Evolutionary conservation across 306 rosid species (phyloP).

Genomic region (Trichosanthes truncata): DNA sequence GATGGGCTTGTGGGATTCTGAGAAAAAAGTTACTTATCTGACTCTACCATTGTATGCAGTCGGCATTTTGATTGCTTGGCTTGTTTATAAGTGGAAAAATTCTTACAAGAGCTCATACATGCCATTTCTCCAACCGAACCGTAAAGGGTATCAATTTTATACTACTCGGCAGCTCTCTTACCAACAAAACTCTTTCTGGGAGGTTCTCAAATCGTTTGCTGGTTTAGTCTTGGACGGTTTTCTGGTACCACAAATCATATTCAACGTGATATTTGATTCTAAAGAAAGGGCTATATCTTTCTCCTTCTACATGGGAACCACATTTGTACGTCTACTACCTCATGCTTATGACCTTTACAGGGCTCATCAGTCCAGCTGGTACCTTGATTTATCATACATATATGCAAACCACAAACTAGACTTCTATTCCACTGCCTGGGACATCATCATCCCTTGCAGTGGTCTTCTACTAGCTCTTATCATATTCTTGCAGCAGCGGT

Average conservation of each 20-base stretch:
- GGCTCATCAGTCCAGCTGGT: slow-evolving; percentile 44
- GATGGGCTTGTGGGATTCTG: slow-evolving; percentile 46
- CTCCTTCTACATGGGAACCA: slow-evolving; percentile 55
- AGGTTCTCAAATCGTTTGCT: slow-evolving; percentile 51
- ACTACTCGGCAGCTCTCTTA: slow-evolving; percentile 10
- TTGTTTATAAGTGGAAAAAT: slow-evolving; percentile 33
- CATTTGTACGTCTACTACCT: slow-evolving; percentile 62
- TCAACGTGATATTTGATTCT: slow-evolving; percentile 40
- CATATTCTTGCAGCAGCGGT: slow-evolving; percentile 69
- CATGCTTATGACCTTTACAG: slow-evolving; percentile 88
- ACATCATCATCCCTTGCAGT: slow-evolving; percentile 49
- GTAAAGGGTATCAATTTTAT: slow-evolving; percentile 11
- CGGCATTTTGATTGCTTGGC: slow-evolving; percentile 52
- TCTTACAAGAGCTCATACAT: slow-evolving; percentile 16
- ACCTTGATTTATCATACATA: slow-evolving; percentile 49
- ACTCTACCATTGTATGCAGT: slow-evolving; percentile 52
- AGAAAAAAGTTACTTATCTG: slow-evolving; percentile 43
- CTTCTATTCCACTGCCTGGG: slow-evolving; percentile 84
- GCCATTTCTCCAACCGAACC: slow-evolving; percentile 32
- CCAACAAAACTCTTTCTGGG: slow-evolving; percentile 48
- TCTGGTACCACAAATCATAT: slow-evolving; percentile 65
- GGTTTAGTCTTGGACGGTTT: slow-evolving; percentile 69
- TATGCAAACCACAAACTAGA: slow-evolving; percentile 68
- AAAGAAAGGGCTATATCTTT: slow-evolving; percentile 41
- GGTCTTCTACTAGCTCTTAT: slow-evolving; percentile 46